Base-by-base conservation (phyloP, 176 grass and related monocot genomes). In the Carex pumila region DNA sequence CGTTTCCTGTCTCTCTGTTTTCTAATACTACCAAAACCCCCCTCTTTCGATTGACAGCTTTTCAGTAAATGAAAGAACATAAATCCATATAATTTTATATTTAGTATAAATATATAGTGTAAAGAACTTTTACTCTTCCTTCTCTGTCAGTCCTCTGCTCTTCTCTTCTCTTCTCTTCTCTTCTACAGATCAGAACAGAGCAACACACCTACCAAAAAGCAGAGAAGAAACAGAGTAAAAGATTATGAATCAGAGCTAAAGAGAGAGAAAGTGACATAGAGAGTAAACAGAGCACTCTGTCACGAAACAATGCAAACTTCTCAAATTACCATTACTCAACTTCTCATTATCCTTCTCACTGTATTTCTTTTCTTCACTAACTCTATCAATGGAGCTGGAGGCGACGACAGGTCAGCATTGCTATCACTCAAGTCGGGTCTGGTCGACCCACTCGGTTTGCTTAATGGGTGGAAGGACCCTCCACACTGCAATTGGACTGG, bases 401-500 rank as follows among this genome's bases (percentile, higher is more conserved):
- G 54, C 1, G 92, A 88, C 4, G 92, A 98, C 64, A 87, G 65
- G 72, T 75, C 80, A 32, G 86, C 84, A 11, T 68, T 98, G 74
- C 89, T 98, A 6, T 88, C 91, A 5, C 86, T 98, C 11, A 98
- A 91, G 61, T 87, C 85, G 2, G 95, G 86, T 22, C 69, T 98
- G 58, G 83, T 90, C 13, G 95, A 95, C 18, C 85, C 95, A 5
- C 1, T 93, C 64, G 86, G 77, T 10, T 86, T 39, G 12, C 90
- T 98, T 18, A 57, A 41, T 0, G 89, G 82, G 19, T 98, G 95
- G 95, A 91, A 59, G 10, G 55, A 85, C 31, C 61, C 86, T 49
- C 59, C 73, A 79, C 89, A 98, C 73, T 98, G 95, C 86, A 83
- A 87, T 12, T 98, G 95, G 95, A 86, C 83, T 0, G 95, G 91